Percentiles rank a stretch among this genome's conserved stretches.
Conservation (phyloP, 345 rosid species). For the Turritis glabra region DNA sequence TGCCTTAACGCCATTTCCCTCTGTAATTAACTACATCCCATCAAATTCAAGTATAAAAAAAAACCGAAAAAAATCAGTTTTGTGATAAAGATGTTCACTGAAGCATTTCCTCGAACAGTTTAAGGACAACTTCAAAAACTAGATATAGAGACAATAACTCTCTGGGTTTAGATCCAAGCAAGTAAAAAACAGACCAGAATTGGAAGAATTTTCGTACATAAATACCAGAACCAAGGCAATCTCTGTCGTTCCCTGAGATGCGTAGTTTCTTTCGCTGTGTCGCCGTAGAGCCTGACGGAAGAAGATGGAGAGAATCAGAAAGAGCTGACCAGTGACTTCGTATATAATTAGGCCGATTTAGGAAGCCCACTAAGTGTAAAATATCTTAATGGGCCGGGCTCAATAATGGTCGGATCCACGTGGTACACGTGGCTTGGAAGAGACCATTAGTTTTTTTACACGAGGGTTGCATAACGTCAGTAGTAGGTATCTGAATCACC, state of each 20-base stretch:
- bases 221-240: not conserved
- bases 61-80: not conserved
- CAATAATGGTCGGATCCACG: not conserved
- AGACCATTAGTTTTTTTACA: not conserved
- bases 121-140: not conserved
- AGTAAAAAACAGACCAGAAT: not conserved
- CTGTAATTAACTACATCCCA: not conserved
- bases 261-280: not conserved
- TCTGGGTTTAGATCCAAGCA: not conserved
- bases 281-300: not conserved
- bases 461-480: not conserved
- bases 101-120: slow-evolving; percentile 40
- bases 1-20: slow-evolving; percentile 64
- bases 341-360: not conserved
- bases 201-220: not conserved
- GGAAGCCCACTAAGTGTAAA: not conserved
- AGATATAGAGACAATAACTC: no score
- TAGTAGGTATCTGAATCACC: not conserved
- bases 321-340: not conserved
- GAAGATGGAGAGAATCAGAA: not conserved
- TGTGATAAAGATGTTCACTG: not conserved
- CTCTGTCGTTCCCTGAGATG: not conserved
- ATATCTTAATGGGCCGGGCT: not conserved
- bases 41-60: not conserved
- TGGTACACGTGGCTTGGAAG: not conserved